Conservation (phyloP, 2,329 filamentous ascomycete species). For the Lasiodiplodia sp. region DNA sequence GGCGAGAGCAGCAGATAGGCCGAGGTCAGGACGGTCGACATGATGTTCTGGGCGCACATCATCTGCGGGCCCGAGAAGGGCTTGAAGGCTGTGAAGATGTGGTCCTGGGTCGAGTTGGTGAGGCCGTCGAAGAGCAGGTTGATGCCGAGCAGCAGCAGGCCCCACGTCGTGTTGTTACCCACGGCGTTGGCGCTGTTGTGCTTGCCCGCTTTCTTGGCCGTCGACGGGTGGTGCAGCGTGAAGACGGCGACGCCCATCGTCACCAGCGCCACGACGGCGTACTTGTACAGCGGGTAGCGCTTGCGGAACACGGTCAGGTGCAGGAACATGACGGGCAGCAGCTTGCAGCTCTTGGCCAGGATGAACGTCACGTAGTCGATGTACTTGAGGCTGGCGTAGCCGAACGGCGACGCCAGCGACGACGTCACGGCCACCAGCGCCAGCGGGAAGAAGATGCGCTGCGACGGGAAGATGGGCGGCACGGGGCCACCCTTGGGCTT, state of each 20-base stretch:
- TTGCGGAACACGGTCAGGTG: conserved; percentile 91
- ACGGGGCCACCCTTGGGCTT: conserved; percentile 60
- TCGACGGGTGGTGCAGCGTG: conserved; percentile 76
- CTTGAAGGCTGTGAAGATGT: conserved; percentile 81
- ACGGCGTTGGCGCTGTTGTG: conserved; percentile 49
- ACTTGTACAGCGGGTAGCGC: conserved; percentile 94
- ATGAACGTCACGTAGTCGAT: conserved; percentile 99
- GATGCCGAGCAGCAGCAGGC: conserved; percentile 81
- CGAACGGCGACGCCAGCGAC: conserved; percentile 91
- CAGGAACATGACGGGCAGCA: conserved; percentile 97
- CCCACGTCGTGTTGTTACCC: conserved; percentile 71
- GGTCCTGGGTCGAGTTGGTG: conserved; percentile 95
- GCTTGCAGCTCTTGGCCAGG: conserved; percentile 96
- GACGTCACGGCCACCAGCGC: conserved; percentile 85
- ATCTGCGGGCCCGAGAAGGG: conserved; percentile 93
- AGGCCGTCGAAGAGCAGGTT: conserved; percentile 96
- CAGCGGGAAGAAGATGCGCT: conserved; percentile 77
- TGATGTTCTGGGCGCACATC: conserved; percentile 98
- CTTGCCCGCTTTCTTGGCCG: conserved; percentile 47
- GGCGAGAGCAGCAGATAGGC: conserved; percentile 80
- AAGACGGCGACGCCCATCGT: conserved; percentile 94
- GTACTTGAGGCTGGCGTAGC: conserved; percentile 89
- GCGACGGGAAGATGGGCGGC: conserved; percentile 76
- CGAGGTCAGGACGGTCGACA: conserved; percentile 79
- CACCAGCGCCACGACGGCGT: conserved; percentile 88